Percentiles rank a stretch among this genome's conserved stretches.
These are phyloP conservation scores for Exophiala alcalophila DNA, from an alignment of 2,329 filamentous ascomycete species.

Conservation along the genomic window DNA sequence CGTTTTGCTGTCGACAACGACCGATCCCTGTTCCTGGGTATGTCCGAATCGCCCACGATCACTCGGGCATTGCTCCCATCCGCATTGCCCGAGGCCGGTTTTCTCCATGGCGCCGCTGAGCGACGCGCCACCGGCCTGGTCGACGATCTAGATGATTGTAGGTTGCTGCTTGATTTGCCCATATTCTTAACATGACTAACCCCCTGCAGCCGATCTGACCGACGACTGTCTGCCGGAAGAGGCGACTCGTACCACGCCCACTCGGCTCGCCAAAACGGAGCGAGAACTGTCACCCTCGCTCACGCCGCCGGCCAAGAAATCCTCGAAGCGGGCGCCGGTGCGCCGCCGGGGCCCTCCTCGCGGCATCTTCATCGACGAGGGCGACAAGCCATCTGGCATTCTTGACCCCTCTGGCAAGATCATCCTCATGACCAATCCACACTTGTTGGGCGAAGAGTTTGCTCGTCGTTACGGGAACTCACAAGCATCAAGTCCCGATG, in stretches of 20 bases:
- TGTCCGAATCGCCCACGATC: slow-evolving; percentile 30
- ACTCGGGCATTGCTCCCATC: slow-evolving; percentile 30
- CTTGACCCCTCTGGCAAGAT: slow-evolving; percentile 49
- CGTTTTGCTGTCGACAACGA: slow-evolving; percentile 55
- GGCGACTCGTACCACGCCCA: slow-evolving; percentile 61
- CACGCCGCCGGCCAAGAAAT: slow-evolving; percentile 15
- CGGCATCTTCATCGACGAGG: slow-evolving; percentile 49
- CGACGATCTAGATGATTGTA: slow-evolving; percentile 27
- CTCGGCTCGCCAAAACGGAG: slow-evolving; percentile 28
- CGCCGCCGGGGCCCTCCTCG: slow-evolving; percentile 46
- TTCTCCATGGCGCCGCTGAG: slow-evolving; percentile 8
- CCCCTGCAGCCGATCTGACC: slow-evolving; percentile 27
- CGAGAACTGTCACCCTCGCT: slow-evolving; percentile 15
- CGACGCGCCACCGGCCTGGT: slow-evolving; percentile 11
- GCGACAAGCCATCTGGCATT: slow-evolving; percentile 47
- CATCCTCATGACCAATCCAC: slow-evolving; percentile 47
- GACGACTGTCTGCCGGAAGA: slow-evolving; percentile 44
- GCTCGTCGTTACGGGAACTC: slow-evolving; percentile 36
- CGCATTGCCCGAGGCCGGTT: slow-evolving; percentile 23
- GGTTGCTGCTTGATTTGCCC: slow-evolving; percentile 17
- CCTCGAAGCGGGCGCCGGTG: slow-evolving; percentile 39
- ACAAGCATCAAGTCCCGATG: slow-evolving; percentile 26
- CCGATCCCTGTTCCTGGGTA: slow-evolving; percentile 14
- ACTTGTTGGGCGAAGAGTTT: slow-evolving; percentile 36
- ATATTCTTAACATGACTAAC: slow-evolving; percentile 23